Base-by-base conservation (phyloP, 2,329 filamentous ascomycete species). In the Ambrosiella beaveri region DNA sequence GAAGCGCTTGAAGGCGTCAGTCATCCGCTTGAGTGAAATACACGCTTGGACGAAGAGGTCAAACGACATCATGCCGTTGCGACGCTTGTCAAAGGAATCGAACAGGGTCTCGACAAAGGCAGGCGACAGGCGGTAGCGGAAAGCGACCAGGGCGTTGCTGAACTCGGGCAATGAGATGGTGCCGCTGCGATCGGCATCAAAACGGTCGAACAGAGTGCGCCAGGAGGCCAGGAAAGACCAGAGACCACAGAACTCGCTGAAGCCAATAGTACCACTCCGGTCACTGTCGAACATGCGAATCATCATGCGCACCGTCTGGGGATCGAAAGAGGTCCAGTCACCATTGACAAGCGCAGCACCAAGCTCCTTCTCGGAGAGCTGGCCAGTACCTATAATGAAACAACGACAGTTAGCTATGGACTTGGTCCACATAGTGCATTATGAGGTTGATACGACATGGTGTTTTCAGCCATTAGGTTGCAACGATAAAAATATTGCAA, bases 211-310 rank as follows among this genome's bases (percentile, higher is more conserved):
- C 11, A 98, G 82, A 47, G 82, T 83, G 64, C 93, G 82, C 93
- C 93, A 98, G 15, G 89, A 88, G 40, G 88, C 88, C 44, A 98
- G 78, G 71, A 97, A 98, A 15, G 86, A 88, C 93, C 93, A 98
- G 19, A 98, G 76, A 15, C 88, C 91, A 68, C 90, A 94, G 70
- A 98, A 98, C 71, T 97, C 93, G 63, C 93, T 84, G 69, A 95
- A 97, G 61, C 86, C 89, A 68, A 98, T 94, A 12, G 85, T 86
- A 56, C 90, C 89, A 62, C 80, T 86, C 64, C 87, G 85, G 71
- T 96, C 87, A 60, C 85, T 87, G 72, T 97, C 91, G 72, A 98
- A 98, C 93, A 98, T 97, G 67, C 90, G 86, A 64, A 98, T 96
- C 90, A 98, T 96, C 88, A 97, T 95, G 66, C 85, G 85, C 63